These are phyloP conservation scores for Capsicum rhomboideum DNA, from an alignment of 257 asterid genomes.

Conservation along the genomic window DNA sequence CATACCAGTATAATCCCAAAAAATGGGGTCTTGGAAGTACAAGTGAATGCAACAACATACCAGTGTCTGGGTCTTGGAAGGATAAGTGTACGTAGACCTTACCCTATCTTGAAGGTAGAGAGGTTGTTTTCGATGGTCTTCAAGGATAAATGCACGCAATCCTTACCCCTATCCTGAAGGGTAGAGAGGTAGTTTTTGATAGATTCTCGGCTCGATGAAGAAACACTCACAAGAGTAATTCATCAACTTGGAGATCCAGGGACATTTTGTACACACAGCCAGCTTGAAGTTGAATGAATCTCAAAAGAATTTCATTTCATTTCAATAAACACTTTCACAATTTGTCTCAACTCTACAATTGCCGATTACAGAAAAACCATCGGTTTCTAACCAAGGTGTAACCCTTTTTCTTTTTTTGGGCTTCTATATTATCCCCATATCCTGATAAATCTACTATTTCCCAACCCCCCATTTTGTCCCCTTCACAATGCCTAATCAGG, in stretches of 20 bases:
- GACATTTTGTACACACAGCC: conserved; percentile 14
- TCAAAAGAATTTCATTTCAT: conserved; percentile 32
- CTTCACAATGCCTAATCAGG: conserved; percentile 8
- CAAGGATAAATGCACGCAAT: no score
- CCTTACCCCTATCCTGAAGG: no score
- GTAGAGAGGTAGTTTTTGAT: no score
- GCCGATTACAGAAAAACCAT: conserved; percentile 55
- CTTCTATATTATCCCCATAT: neutral
- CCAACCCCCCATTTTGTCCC: neutral
- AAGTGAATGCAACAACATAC: no score
- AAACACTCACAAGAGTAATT: neutral
- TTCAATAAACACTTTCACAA: conserved; percentile 10
- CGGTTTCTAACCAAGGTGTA: conserved; percentile 30
- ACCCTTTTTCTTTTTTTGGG: neutral
- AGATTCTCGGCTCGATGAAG: no score
- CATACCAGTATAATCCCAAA: no score
- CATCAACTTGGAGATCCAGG: conserved; percentile 14
- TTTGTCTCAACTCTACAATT: conserved; percentile 55
- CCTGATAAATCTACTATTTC: conserved; percentile 9
- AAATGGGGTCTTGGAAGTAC: no score
- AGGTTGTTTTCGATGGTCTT: no score
- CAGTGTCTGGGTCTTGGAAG: no score
- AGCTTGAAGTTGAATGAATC: conserved; percentile 26
- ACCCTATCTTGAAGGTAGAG: no score
- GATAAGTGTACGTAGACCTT: no score